phyloP scores from a whole-genome alignment of 495 filamentous ascomycete species.

The Penicillium nucicola region DNA sequence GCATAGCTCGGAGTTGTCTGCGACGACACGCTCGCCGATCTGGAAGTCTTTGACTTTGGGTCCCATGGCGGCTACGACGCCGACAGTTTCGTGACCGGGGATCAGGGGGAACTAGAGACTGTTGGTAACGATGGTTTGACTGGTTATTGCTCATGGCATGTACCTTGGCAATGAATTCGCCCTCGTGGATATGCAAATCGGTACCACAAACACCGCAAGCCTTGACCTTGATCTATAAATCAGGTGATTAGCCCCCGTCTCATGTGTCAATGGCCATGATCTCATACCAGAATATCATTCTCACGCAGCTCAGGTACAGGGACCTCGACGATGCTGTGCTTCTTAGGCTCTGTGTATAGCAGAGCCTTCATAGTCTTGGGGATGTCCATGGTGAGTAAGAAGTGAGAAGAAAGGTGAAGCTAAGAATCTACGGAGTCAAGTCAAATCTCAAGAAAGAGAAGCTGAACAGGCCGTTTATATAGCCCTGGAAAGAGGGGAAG shows the following conservation, averaged over 20 bases:
- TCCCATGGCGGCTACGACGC: conserved; percentile 53
- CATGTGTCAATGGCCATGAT: neutral
- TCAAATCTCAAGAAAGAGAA: neutral
- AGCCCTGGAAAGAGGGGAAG: conserved; percentile 1
- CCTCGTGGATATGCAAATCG: conserved; percentile 64
- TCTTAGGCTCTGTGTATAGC: conserved; percentile 59
- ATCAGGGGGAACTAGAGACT: conserved; percentile 51
- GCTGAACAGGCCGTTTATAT: neutral
- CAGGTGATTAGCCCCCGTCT: neutral
- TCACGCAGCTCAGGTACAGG: conserved; percentile 58
- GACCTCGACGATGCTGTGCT: conserved; percentile 56
- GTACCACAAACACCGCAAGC: conserved; percentile 70
- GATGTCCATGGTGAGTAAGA: conserved; percentile 24
- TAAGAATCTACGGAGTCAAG: neutral
- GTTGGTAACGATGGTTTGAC: neutral
- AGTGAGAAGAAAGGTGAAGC: neutral
- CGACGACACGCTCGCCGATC: conserved; percentile 63
- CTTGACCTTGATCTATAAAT: conserved; percentile 48
- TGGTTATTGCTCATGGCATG: neutral
- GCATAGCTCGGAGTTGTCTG: conserved; percentile 59
- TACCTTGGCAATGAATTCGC: conserved; percentile 60
- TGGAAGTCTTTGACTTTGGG: conserved; percentile 59
- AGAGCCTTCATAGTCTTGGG: conserved; percentile 62
- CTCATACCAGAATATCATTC: conserved; percentile 53
- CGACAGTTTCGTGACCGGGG: conserved; percentile 51